phyloP scores from a whole-genome alignment of 257 asterid genomes.

The Euphrasia confusa region DNA sequence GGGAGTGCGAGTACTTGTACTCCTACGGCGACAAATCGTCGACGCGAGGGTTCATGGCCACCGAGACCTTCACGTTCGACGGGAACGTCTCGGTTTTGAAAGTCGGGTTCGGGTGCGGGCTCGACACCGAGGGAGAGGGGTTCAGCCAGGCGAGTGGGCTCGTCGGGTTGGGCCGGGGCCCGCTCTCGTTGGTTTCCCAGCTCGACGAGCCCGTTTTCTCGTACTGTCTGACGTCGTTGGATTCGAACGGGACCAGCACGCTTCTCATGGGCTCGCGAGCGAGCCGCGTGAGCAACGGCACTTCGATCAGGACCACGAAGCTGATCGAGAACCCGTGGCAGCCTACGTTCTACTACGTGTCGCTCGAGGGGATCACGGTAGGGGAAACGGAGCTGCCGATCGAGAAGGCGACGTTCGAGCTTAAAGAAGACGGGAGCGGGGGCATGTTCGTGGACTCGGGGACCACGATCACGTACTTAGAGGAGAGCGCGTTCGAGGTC shows the following conservation, averaged over 20 bases:
- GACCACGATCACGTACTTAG: conserved; percentile 68
- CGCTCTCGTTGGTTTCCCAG: conserved; percentile 70
- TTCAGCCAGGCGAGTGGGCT: conserved; percentile 72
- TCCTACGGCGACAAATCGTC: conserved; percentile 76
- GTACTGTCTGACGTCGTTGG: conserved; percentile 68
- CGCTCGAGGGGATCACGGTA: conserved; percentile 70
- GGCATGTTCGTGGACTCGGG: conserved; percentile 90
- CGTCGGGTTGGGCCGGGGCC: conserved; percentile 81
- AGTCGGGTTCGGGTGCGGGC: conserved; percentile 80
- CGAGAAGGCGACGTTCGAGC: conserved; percentile 40
- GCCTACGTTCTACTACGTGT: conserved; percentile 71
- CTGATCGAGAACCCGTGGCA: conserved; percentile 50
- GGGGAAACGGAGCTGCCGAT: conserved; percentile 55
- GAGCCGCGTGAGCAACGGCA: no score
- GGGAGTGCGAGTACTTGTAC: conserved; percentile 47
- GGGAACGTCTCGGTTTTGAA: conserved; percentile 39
- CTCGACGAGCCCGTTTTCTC: conserved; percentile 69
- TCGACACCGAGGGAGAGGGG: conserved; percentile 60
- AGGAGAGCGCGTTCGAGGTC: conserved; percentile 39
- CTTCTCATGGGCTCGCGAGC: conserved; percentile 55
- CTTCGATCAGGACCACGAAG: conserved; percentile 29
- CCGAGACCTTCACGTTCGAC: conserved; percentile 52
- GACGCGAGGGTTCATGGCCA: conserved; percentile 59
- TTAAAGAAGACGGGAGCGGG: conserved; percentile 60
- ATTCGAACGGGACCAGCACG: conserved; percentile 41